These are phyloP conservation scores for Berberis vulgaris DNA, from an alignment of 164 flowering plant species.

Conservation along the genomic window DNA sequence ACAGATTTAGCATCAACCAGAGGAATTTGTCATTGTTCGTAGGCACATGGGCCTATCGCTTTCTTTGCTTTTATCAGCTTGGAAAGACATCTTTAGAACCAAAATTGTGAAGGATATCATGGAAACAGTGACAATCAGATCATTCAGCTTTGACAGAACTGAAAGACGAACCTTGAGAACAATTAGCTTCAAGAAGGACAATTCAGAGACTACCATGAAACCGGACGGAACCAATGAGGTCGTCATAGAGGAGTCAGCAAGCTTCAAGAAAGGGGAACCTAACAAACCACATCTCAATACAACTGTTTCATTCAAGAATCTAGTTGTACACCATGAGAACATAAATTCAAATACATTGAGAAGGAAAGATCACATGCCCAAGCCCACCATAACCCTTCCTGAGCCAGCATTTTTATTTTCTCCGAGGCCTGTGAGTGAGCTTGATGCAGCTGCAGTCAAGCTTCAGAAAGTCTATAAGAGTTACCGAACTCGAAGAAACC, in stretches of 20 bases:
- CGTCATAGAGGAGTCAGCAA: constrained; percentile 19
- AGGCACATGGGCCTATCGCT: constrained; percentile 34
- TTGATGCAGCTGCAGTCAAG: constrained; percentile 54
- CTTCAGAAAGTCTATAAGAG: constrained; percentile 70
- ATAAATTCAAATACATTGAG: background rate
- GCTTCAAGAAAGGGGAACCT: constrained; percentile 32
- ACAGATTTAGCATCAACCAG: constrained; percentile 10
- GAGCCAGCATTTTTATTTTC: constrained; percentile 11
- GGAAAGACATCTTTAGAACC: constrained; percentile 17
- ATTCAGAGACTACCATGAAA: constrained; percentile 11
- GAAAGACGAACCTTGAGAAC: constrained; percentile 19
- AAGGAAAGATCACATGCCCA: constrained; percentile 1
- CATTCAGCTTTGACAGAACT: constrained; percentile 26
- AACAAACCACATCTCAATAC: constrained; percentile 14
- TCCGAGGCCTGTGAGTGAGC: constrained; percentile 29
- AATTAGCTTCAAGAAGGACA: constrained; percentile 26
- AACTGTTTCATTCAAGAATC: constrained; percentile 20
- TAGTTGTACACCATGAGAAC: constrained; percentile 2
- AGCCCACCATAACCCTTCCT: constrained; percentile 4
- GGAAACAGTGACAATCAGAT: constrained; percentile 19
- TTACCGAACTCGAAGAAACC: constrained; percentile 61
- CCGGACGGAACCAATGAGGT: constrained; percentile 13
- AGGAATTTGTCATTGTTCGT: constrained; percentile 1
- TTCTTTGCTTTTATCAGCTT: constrained; percentile 28
- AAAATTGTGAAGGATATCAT: constrained; percentile 10